Base-by-base conservation (phyloP, 2,329 filamentous ascomycete genomes). In the Tolypocladium guangdongense region DNA sequence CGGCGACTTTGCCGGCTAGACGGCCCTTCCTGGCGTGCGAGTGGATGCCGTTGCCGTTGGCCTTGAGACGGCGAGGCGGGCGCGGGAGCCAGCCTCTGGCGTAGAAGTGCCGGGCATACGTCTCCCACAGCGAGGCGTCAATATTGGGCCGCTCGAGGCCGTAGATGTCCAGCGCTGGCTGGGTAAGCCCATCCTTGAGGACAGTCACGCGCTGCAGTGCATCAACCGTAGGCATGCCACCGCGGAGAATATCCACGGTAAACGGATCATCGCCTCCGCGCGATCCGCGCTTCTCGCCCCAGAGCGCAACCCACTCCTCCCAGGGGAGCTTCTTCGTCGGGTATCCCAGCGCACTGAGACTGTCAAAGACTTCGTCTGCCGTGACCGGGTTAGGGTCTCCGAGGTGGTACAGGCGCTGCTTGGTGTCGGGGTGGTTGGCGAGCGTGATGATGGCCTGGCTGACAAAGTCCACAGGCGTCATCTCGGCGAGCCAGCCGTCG, bases 381-480 rank as follows among this genome's bases (percentile, higher is more conserved):
- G 82, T 73, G 2, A 89, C 78, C 1, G 87, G 87, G 43, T 79
- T 77, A 3, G 88, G 81, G 58, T 91, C 86, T 7, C 87, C 87
- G 0, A 91, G 73, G 60, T 91, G 88, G 68, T 88, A 89, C 8
- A 90, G 70, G 0, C 76, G 75, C 61, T 88, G 84, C 11, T 82
- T 75, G 1, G 76, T 74, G 37, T 83, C 75, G 0, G 72, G 78
- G 55, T 88, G 77, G 59, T 85, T 82, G 41, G 84, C 78, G 22
- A 91, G 77, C 20, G 86, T 81, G 27, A 87, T 73, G 58, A 92
- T 88, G 4, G 86, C 82, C 57, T 82, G 83, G 69, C 83, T 87
- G 55, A 90, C 86, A 62, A 88, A 90, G 67, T 92, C 87, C 16
- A 90, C 88, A 0, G 88, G 87, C 0, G 88, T 90, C 87, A 91